phyloP scores from a whole-genome alignment of 2,329 filamentous ascomycete species.

The Xylariales sp. region DNA sequence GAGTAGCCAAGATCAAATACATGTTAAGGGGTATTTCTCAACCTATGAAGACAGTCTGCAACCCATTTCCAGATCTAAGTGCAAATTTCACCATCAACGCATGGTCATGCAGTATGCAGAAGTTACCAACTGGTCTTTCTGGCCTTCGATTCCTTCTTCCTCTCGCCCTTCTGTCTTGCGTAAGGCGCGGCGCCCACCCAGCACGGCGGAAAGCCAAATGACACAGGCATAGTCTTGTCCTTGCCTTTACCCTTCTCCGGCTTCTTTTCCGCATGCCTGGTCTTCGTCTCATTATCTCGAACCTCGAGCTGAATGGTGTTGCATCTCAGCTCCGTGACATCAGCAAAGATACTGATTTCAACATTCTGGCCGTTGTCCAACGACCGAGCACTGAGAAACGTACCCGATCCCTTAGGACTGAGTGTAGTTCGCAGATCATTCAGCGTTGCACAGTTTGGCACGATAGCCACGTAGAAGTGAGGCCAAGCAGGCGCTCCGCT shows the following conservation, averaged over 20 bases:
- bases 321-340: slow-evolving; percentile 2
- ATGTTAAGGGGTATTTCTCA: too few relatives aligned
- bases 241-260: not conserved
- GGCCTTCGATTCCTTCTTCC: not conserved
- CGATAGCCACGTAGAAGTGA: slow-evolving; percentile 10
- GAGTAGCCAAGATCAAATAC: too few relatives aligned
- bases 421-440: slow-evolving; percentile 1
- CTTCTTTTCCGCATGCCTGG: not conserved
- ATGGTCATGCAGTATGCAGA: too few relatives aligned
- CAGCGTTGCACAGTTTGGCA: not conserved
- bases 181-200: too few relatives aligned
- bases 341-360: not conserved
- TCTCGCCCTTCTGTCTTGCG: not conserved
- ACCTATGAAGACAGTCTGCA: too few relatives aligned
- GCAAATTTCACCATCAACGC: too few relatives aligned
- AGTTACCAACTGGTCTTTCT: too few relatives aligned
- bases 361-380: not conserved
- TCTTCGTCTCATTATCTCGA: not conserved
- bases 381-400: not conserved
- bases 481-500: slow-evolving; percentile 10
- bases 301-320: slow-evolving; percentile 5
- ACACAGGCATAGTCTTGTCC: not conserved
- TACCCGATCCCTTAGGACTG: slow-evolving; percentile 3
- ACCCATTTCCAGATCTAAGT: too few relatives aligned
- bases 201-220: not conserved